Evolutionary conservation across 345 rosid genomes (phyloP).

Genomic region (Triadica sebifera): DNA sequence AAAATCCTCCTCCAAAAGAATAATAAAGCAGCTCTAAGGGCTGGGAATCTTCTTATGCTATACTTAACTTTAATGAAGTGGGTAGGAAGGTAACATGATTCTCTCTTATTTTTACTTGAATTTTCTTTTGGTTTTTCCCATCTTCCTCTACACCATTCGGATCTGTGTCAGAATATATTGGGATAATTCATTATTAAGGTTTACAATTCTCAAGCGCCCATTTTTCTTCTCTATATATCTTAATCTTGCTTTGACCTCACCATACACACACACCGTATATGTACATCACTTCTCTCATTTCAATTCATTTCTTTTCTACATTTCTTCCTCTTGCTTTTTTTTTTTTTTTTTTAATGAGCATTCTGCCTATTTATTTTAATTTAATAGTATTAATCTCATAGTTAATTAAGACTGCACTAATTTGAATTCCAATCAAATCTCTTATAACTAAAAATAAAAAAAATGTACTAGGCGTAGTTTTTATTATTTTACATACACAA

Average conservation of each 20-base stretch:
- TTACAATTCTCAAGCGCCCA: background rate
- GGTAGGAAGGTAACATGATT: conserved; percentile 69
- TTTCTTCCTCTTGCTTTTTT: too few relatives aligned
- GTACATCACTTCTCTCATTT: too few relatives aligned
- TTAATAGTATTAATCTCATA: background rate
- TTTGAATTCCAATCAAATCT: too few relatives aligned
- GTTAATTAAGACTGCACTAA: too few relatives aligned
- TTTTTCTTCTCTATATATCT: background rate
- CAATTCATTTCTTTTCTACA: too few relatives aligned
- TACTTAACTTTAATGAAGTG: conserved; percentile 72
- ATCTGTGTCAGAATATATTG: conserved; percentile 15
- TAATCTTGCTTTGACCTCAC: background rate
- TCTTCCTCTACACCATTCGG: conserved; percentile 1
- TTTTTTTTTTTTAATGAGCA: too few relatives aligned
- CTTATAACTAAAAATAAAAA: too few relatives aligned
- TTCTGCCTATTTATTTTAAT: background rate
- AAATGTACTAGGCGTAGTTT: too few relatives aligned
- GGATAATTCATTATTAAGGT: conserved; percentile 10
- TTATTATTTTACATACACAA: too few relatives aligned
- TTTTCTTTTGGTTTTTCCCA: background rate
- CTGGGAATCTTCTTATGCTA: conserved; percentile 61
- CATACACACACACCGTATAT: too few relatives aligned
- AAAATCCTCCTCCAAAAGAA: conserved; percentile 33
- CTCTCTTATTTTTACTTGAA: conserved; percentile 25
- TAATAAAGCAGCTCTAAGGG: conserved; percentile 43